A percentile compares a stretch with the other conserved stretches of the same genome.
phyloP scores from a whole-genome alignment of 805 yeast species.

The Suhomyces sp. region DNA sequence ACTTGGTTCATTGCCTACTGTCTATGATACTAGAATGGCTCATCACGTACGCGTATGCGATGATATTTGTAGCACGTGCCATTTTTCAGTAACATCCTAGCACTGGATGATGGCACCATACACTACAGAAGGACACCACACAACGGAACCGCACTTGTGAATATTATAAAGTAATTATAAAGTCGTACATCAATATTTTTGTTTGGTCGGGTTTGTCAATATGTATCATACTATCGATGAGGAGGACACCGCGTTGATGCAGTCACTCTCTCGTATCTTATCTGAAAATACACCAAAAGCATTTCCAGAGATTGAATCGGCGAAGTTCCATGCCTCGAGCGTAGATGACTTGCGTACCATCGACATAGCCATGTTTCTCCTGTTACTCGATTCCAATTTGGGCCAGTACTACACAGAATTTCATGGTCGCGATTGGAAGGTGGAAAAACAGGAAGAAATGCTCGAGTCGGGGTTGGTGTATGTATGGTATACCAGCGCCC shows the following conservation, averaged over 20 bases:
- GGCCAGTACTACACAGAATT: slow-evolving; percentile 23
- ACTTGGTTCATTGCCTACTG: background rate
- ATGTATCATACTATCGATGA: slow-evolving; percentile 4
- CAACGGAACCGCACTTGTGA: background rate
- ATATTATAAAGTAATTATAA: no score
- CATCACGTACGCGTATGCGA: background rate
- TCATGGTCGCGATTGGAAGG: slow-evolving; percentile 42
- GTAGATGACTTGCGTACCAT: background rate
- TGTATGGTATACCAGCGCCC: slow-evolving; percentile 24
- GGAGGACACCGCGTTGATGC: slow-evolving; percentile 7
- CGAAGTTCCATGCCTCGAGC: background rate
- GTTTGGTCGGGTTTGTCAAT: background rate
- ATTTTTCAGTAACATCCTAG: background rate
- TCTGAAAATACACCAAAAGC: background rate
- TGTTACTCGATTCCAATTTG: slow-evolving; percentile 27
- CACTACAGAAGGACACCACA: background rate
- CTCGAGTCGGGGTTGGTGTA: slow-evolving; percentile 47
- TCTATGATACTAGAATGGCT: background rate
- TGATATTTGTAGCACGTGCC: background rate
- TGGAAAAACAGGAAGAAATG: slow-evolving; percentile 45
- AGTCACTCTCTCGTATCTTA: background rate
- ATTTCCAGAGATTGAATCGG: background rate
- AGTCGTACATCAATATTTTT: background rate
- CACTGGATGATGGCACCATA: background rate
- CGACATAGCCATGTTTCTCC: slow-evolving; percentile 13